A percentile compares a stretch with the other conserved stretches of the same genome.
These are phyloP conservation scores for Corynespora cassiicola DNA, from an alignment of 2,329 filamentous ascomycete genomes.

Conservation along the genomic window DNA sequence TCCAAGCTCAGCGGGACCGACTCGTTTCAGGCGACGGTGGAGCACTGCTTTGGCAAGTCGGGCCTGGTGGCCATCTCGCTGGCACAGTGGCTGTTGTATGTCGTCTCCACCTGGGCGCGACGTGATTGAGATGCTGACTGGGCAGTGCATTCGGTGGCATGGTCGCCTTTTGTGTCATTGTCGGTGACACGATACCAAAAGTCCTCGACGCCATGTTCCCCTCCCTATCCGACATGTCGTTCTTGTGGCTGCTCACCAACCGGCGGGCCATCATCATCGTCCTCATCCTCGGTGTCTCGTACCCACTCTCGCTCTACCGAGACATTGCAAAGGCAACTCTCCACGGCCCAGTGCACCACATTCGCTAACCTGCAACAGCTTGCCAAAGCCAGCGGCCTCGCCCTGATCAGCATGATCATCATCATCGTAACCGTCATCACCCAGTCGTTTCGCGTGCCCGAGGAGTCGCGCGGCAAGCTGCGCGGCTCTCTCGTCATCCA, in stretches of 20 bases:
- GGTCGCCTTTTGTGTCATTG: slow-evolving; percentile 97
- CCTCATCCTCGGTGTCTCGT: slow-evolving; percentile 85
- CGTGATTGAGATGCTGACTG: slow-evolving; percentile 25
- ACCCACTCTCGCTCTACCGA: slow-evolving; percentile 88
- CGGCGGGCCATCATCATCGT: slow-evolving; percentile 85
- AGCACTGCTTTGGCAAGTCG: slow-evolving; percentile 89
- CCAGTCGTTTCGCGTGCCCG: slow-evolving; percentile 78
- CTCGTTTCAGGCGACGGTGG: slow-evolving; percentile 94
- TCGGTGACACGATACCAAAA: slow-evolving; percentile 94
- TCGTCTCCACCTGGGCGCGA: too few species aligned
- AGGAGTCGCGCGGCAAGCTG: slow-evolving; percentile 74
- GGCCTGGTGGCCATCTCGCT: slow-evolving; percentile 89
- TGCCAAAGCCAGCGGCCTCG: slow-evolving; percentile 93
- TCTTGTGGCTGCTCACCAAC: slow-evolving; percentile 83
- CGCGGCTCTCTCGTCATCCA: slow-evolving; percentile 78
- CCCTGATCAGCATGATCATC: slow-evolving; percentile 88
- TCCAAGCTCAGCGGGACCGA: slow-evolving; percentile 93
- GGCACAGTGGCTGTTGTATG: slow-evolving; percentile 91
- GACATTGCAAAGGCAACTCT: slow-evolving; percentile 81
- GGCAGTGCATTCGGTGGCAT: slow-evolving; percentile 89
- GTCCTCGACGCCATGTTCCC: slow-evolving; percentile 86
- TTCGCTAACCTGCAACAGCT: slow-evolving; percentile 64
- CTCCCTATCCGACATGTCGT: slow-evolving; percentile 71
- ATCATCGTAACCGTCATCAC: slow-evolving; percentile 89
- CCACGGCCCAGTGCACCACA: slow-evolving; percentile 12